phyloP scores from a whole-genome alignment of 345 rosid species.

The Euphorbia tirucalli region DNA sequence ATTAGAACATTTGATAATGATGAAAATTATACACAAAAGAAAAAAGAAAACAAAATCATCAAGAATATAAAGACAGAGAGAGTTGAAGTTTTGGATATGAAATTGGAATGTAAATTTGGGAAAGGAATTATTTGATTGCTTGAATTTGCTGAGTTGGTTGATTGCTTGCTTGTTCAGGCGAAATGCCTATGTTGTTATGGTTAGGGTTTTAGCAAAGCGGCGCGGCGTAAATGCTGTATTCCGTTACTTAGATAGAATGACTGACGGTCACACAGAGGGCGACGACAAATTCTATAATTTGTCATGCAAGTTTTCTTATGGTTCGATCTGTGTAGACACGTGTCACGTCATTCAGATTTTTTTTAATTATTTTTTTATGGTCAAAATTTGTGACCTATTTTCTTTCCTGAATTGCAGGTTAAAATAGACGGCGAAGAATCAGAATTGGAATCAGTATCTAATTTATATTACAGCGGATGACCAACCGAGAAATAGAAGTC shows the following conservation, averaged over 20 bases:
- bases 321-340: not conserved
- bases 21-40: not conserved
- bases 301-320: no score
- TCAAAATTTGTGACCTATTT: not conserved
- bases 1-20: not conserved
- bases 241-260: no score
- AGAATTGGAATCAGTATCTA: no score
- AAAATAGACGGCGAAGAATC: not conserved
- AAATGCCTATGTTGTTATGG: not conserved
- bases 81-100: not conserved
- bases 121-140: conserved; percentile 1
- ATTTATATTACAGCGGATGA: no score
- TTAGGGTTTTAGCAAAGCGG: not conserved
- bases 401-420: conserved; percentile 1
- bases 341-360: not conserved
- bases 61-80: not conserved
- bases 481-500: no score
- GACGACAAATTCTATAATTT: no score
- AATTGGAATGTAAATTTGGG: conserved; percentile 13
- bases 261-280: not conserved
- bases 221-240: not conserved
- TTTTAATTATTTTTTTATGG: not conserved
- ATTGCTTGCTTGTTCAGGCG: conserved; percentile 3
- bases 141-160: not conserved
- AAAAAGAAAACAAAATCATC: not conserved